Base-by-base conservation (phyloP, 345 rosid genomes). In the Salix dunnii region DNA sequence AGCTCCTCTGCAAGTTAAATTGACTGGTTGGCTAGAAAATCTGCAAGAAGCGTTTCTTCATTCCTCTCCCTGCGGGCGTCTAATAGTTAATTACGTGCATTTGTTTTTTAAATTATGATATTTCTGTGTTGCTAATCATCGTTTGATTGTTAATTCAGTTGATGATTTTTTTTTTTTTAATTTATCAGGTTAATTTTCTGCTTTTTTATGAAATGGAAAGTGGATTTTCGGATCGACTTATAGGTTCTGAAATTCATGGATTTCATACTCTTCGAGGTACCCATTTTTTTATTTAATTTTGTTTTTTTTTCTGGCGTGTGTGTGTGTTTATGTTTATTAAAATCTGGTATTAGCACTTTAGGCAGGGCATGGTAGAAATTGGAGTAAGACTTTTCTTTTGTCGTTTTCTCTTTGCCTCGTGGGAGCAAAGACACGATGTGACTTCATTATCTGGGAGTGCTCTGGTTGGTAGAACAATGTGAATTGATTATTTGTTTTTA, bases 231-330 rank as follows among this genome's bases (percentile, higher is more conserved):
- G 87, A 85, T 31, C 80, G 43, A 77, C 97, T 96, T 4, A 88
- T 80, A 23, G 88, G 91, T 78, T 78, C 94, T 0, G 97, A 96
- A 82, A 88, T 93, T 90, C 99, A 96, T 87, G 99, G 99, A 67
- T 96, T 96, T 67, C 95, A 82, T 80, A 88, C 93, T 14, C 65
- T 85, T 17, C 81, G 82, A 84, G 98, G 99, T 95, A 79, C 66
- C 51, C 2, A 58, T 1, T 48, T 55, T 55, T 12, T 2, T 16
- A 61, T 63, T 68, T 30, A 28, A 67, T 25, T 65, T 25, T 61
- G 58, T 12, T 71, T 10, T 6, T n/a, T 69, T 38, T 73, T 21
- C 36, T 36, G 11, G 43, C 2, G 13, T 10, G 43, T 10, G 27
- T 51, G 2, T n/a, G 11, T 65, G 36, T 30, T 28, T 7, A 42